phyloP scores from a whole-genome alignment of 2,329 filamentous ascomycete species.

The Nigrospora osmanthi region DNA sequence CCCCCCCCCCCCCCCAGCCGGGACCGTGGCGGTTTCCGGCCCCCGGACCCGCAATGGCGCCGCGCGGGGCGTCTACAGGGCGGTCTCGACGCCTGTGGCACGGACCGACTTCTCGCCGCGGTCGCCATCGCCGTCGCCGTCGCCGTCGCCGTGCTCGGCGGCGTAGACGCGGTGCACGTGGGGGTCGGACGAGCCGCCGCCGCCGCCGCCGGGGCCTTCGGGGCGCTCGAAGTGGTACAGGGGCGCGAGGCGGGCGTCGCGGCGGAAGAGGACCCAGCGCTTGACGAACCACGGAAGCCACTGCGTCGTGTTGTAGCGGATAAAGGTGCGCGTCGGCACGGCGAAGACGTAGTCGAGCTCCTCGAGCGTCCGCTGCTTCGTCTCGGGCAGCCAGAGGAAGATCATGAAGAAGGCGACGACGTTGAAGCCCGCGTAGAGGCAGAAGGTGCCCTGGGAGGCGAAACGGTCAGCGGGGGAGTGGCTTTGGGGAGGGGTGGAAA shows the following conservation, averaged over 20 bases:
- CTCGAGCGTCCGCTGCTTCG: conserved; percentile 40
- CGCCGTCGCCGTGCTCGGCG: not conserved
- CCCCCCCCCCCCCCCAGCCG: too few species aligned
- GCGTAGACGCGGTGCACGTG: not conserved
- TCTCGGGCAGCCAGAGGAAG: conserved; percentile 47
- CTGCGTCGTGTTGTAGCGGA: conserved; percentile 47
- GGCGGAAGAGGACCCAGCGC: conserved; percentile 45
- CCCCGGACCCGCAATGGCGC: too few species aligned
- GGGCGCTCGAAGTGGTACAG: conserved; percentile 32
- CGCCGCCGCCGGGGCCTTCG: too few species aligned
- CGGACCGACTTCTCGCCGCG: not conserved
- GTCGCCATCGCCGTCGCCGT: not conserved
- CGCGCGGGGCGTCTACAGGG: too few species aligned
- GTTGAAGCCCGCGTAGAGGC: conserved; percentile 49
- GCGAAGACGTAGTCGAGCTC: conserved; percentile 56
- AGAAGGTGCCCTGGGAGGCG: conserved; percentile 33
- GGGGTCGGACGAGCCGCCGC: not conserved
- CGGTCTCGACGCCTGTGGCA: not conserved
- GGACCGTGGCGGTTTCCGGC: too few species aligned
- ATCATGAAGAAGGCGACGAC: conserved; percentile 46
- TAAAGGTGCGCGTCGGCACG: conserved; percentile 49
- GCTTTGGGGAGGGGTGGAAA: not conserved
- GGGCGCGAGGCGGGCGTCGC: conserved; percentile 35
- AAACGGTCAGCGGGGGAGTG: not conserved
- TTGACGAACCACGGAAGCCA: conserved; percentile 54